Percentiles rank a stretch among this genome's conserved stretches.
These are phyloP conservation scores for Plasmodium gaboni DNA, from an alignment of 169 alveolate species.

Conservation along the genomic window DNA sequence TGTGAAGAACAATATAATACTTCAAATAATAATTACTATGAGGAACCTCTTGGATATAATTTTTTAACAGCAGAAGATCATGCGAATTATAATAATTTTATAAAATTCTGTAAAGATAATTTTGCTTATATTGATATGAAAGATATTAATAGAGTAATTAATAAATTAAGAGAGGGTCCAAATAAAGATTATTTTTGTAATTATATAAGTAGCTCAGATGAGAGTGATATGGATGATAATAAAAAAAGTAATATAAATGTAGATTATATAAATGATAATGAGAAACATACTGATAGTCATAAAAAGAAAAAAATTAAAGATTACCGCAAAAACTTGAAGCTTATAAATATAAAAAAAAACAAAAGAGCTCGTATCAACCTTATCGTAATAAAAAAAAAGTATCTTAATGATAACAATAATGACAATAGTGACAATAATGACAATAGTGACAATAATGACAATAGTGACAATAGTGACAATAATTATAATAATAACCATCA, in stretches of 20 bases:
- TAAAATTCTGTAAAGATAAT: conserved; percentile 18
- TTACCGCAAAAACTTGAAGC: conserved; percentile 77
- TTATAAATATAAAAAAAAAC: conserved; percentile 78
- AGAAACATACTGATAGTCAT: not conserved
- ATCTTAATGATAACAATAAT: not conserved
- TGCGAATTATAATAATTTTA: conserved; percentile 20
- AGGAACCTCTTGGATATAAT: conserved; percentile 36
- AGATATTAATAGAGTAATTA: conserved; percentile 19
- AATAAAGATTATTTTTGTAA: conserved; percentile 11
- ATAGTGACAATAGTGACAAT: no score
- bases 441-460: no score
- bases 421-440: conserved; percentile 57
- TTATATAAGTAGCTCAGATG: conserved; percentile 46
- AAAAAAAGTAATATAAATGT: not conserved
- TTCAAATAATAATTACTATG: conserved; percentile 3
- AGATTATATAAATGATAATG: not conserved
- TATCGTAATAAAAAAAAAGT: conserved; percentile 42
- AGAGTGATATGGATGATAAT: not conserved
- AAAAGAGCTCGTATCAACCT: conserved; percentile 58
- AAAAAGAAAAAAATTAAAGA: conserved; percentile 8
- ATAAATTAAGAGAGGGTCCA: not conserved
- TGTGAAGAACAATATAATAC: no score
- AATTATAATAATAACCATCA: no score
- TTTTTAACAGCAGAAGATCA: conserved; percentile 17
- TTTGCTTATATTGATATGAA: conserved; percentile 34